Percentiles rank a stretch among this genome's conserved stretches.
These are phyloP conservation scores for Talaromyces atroroseus DNA, from an alignment of 2,329 filamentous ascomycete species.

Conservation along the genomic window DNA sequence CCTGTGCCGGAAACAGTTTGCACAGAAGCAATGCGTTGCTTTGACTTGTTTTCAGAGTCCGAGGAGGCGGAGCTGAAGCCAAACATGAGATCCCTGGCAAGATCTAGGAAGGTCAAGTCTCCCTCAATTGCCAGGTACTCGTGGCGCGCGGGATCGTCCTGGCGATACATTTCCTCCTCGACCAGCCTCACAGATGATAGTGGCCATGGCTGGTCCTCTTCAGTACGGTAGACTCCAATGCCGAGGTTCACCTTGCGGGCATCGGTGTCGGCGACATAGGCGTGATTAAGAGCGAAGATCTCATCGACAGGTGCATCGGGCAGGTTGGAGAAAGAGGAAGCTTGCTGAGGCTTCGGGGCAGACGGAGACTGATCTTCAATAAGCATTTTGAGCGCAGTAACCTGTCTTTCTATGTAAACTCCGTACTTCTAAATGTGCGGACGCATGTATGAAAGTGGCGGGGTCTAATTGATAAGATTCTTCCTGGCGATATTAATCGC, in stretches of 20 bases:
- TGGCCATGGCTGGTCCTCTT: conserved; percentile 95
- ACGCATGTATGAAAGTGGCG: too few relatives aligned
- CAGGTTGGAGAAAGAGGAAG: conserved; percentile 41
- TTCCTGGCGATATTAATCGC: background rate
- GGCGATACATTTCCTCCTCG: conserved; percentile 61
- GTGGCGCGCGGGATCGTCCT: conserved; percentile 85
- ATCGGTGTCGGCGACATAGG: conserved; percentile 67
- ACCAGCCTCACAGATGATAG: conserved; percentile 90
- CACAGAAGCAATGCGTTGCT: conserved; percentile 59
- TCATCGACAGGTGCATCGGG: conserved; percentile 86
- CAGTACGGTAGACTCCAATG: conserved; percentile 83
- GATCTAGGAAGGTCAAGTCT: conserved; percentile 72
- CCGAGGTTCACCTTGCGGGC: conserved; percentile 82
- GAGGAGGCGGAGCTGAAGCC: conserved; percentile 49
- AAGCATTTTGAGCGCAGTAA: conserved; percentile 1
- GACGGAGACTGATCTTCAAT: conserved; percentile 8
- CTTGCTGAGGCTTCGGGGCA: background rate
- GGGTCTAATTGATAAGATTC: background rate
- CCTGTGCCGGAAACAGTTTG: conserved; percentile 97
- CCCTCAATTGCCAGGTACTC: conserved; percentile 96
- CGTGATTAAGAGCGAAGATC: conserved; percentile 82
- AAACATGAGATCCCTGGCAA: conserved; percentile 83
- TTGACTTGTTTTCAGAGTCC: conserved; percentile 24
- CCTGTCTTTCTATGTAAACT: background rate
- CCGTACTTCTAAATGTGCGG: background rate